Conservation (phyloP, 352 stramenopile species). For the Phytophthora macrochlamydospora region DNA sequence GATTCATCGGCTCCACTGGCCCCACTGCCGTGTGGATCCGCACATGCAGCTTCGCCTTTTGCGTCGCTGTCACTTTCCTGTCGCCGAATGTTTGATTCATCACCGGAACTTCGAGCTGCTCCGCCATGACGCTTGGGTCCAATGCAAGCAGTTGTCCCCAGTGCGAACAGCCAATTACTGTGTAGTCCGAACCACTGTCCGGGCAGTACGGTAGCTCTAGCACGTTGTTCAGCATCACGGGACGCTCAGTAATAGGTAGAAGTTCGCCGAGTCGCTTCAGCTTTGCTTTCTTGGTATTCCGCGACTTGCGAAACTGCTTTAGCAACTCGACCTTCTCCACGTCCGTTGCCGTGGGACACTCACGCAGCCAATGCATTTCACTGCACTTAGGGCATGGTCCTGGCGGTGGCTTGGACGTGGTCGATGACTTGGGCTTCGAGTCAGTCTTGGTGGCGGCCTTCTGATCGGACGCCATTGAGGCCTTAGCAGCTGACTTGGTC, state of each 20-base stretch:
- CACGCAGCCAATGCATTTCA: slow-evolving; percentile 12
- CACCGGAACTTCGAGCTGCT: neutral
- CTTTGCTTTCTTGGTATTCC: neutral
- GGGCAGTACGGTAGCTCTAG: slow-evolving; percentile 9
- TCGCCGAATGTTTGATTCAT: slow-evolving; percentile 6
- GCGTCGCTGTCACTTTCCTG: neutral
- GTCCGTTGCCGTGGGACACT: slow-evolving; percentile 1
- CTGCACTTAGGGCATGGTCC: slow-evolving; percentile 11
- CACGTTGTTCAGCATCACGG: slow-evolving; percentile 7
- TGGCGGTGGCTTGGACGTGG: neutral
- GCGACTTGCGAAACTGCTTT: neutral
- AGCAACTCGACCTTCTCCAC: neutral
- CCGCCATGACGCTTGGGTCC: neutral
- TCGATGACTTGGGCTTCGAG: neutral
- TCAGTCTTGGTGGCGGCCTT: neutral
- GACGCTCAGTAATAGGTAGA: neutral
- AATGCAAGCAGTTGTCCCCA: neutral
- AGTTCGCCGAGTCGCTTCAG: slow-evolving; percentile 8
- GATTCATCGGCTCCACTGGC: slow-evolving; percentile 1
- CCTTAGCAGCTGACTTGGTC: neutral
- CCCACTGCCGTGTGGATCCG: slow-evolving; percentile 13
- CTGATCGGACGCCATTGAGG: neutral
- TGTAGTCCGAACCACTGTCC: slow-evolving; percentile 13
- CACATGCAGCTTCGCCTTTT: slow-evolving; percentile 1
- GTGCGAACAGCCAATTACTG: slow-evolving; percentile 9